phyloP scores from a whole-genome alignment of 2,329 filamentous ascomycete genomes.

The Scedosporium dehoogii region DNA sequence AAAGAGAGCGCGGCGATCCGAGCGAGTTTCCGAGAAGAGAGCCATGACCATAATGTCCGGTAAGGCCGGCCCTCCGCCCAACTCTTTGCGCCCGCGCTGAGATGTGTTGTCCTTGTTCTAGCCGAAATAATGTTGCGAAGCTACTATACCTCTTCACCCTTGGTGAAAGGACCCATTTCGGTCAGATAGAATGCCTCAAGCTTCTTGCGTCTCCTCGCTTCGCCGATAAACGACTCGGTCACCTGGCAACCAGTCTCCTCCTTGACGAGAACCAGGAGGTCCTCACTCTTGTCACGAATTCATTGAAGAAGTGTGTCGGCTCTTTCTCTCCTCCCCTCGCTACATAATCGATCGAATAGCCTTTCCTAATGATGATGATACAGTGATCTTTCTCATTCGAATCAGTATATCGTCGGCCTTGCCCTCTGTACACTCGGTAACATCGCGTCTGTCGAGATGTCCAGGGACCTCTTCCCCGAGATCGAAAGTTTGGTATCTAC shows the following conservation, averaged over 20 bases:
- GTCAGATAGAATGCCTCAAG: conserved; percentile 98
- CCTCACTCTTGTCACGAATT: conserved; percentile 92
- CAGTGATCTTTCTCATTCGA: conserved; percentile 91
- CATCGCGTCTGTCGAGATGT: conserved; percentile 97
- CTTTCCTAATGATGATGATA: background rate
- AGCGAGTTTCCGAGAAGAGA: conserved; percentile 96
- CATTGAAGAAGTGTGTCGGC: conserved; percentile 73
- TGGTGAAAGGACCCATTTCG: conserved; percentile 95
- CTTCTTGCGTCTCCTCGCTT: conserved; percentile 93
- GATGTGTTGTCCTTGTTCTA: conserved; percentile 24
- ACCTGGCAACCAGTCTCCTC: conserved; percentile 89
- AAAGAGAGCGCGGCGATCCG: conserved; percentile 98
- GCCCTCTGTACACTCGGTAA: conserved; percentile 95
- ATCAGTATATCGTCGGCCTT: conserved; percentile 96
- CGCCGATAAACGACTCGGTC: conserved; percentile 92
- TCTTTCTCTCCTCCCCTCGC: background rate
- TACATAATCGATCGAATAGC: background rate
- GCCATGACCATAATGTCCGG: conserved; percentile 83
- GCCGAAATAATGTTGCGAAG: conserved; percentile 98
- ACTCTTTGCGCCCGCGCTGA: background rate
- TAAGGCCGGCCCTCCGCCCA: conserved; percentile 32
- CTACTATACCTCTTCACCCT: conserved; percentile 96
- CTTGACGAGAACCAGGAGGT: conserved; percentile 99
- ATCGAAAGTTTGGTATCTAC: conserved; percentile 87
- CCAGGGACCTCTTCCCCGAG: conserved; percentile 90